phyloP scores from a whole-genome alignment of 768 basidiomycete species.

The Crassisporium funariophilum region DNA sequence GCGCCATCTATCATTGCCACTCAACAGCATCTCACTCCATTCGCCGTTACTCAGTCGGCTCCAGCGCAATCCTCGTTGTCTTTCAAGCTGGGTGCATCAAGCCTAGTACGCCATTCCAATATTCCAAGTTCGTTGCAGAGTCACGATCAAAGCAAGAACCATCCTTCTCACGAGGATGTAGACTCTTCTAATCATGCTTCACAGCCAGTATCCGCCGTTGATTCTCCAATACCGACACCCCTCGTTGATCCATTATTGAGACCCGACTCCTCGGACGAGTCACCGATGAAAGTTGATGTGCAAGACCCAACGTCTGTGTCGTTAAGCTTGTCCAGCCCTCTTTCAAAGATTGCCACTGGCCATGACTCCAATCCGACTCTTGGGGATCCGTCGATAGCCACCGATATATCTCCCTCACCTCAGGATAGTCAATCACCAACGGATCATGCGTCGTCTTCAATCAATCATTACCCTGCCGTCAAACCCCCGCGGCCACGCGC shows the following conservation, averaged over 20 bases:
- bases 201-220: constrained; percentile 1
- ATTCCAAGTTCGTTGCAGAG: not conserved
- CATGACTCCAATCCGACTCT: constrained; percentile 6
- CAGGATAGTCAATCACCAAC: constrained; percentile 16
- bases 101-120: constrained; percentile 6
- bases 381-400: constrained; percentile 4
- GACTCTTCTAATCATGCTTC: not conserved
- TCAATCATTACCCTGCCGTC: constrained; percentile 22
- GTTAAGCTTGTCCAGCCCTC: not conserved
- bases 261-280: constrained; percentile 8
- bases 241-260: constrained; percentile 8
- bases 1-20: constrained; percentile 25
- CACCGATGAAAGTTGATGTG: constrained; percentile 3
- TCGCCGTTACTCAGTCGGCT: constrained; percentile 7
- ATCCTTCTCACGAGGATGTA: constrained; percentile 6
- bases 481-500: constrained; percentile 20
- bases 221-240: constrained; percentile 6
- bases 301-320: not conserved
- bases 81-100: constrained; percentile 21
- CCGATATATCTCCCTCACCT: constrained; percentile 8
- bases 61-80: constrained; percentile 31
- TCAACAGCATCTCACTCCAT: constrained; percentile 21
- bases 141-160: constrained; percentile 7
- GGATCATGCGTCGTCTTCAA: constrained; percentile 9
- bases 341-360: constrained; percentile 1